Base-by-base conservation (phyloP, 2,329 filamentous ascomycete species). In the Magnaporthales sp. region DNA sequence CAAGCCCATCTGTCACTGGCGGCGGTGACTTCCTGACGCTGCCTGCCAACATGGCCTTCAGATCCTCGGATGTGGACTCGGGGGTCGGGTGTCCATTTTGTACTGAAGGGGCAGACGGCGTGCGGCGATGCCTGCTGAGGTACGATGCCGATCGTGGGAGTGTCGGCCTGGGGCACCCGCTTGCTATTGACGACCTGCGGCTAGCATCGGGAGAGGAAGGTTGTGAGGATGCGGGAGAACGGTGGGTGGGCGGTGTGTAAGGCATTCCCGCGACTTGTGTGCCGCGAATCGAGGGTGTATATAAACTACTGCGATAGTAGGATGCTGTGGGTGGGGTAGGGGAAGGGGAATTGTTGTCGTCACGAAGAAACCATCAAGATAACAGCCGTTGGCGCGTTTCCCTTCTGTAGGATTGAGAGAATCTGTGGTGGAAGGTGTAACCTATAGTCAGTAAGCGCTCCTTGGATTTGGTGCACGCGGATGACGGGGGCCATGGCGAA, bases 1-100 rank as follows among this genome's bases (percentile, higher is more conserved):
- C 80, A 68, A 87, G 77, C 29, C 81, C 84, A 78, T 92, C 88
- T 69, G 88, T 91, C 69, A 92, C 79, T 22, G 92, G 91, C n/a
- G 91, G 89, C 19, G 92, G 92, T 63, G 93, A 96, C 76, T 93
- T 91, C 72, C 91, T 87, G 69, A 96, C 80, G 78, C 87, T 91
- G 56, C 27, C 22, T 74, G 80, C 71, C 19, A 77, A 75, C 74
- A 84, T 78, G 64, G 77, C 74, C 74, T 81, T 80, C 56, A 84
- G 73, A 69, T 83, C 80, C 68, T 83, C 81, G 66, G 80, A 82
- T 3, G 83, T 84, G 58, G 80, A 78, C 68, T 80, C 79, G 26
- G 82, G 82, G 29, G 81, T 83, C 62, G 79, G 77, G 68, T 81
- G 78, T 69, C 70, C 75, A 73, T 75, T 69, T 5, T 66, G 69